Conservation (phyloP, 2,329 filamentous ascomycete genomes). For the Sphaerulina musiva region DNA sequence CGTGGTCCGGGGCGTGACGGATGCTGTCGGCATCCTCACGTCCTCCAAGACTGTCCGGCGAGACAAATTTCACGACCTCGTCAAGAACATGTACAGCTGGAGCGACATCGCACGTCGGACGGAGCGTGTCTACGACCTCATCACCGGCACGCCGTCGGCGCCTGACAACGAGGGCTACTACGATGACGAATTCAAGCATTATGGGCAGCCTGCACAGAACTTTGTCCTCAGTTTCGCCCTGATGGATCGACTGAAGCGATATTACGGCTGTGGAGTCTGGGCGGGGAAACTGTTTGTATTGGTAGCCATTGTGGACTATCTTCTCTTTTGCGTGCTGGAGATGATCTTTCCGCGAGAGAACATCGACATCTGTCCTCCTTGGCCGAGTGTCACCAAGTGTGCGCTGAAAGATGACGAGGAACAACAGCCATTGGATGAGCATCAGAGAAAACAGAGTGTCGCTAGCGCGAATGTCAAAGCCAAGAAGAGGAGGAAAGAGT, state of each 20-base stretch:
- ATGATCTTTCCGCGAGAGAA: slow-evolving; percentile 74
- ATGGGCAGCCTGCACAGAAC: slow-evolving; percentile 42
- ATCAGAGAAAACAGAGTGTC: neutral
- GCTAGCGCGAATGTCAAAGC: neutral
- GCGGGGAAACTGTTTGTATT: slow-evolving; percentile 95
- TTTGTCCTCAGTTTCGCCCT: slow-evolving; percentile 77
- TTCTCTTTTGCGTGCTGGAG: slow-evolving; percentile 83
- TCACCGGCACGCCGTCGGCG: slow-evolving; percentile 68
- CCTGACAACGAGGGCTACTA: slow-evolving; percentile 73
- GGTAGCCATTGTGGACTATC: slow-evolving; percentile 87
- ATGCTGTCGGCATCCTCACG: slow-evolving; percentile 78
- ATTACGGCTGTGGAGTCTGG: slow-evolving; percentile 98
- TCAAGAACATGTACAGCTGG: slow-evolving; percentile 99
- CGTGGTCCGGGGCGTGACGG: slow-evolving; percentile 78
- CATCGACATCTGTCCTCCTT: slow-evolving; percentile 85
- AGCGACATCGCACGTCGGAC: slow-evolving; percentile 89
- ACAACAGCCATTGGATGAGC: neutral
- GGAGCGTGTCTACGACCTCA: slow-evolving; percentile 90
- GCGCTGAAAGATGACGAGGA: neutral
- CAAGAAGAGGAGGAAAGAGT: neutral
- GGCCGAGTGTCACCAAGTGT: slow-evolving; percentile 51
- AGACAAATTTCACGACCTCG: slow-evolving; percentile 91
- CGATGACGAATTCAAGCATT: slow-evolving; percentile 60
- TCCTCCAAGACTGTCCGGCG: slow-evolving; percentile 63
- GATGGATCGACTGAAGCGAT: slow-evolving; percentile 89